Conservation (phyloP, 768 basidiomycete species). For the Rubroboletus pulcherrimus region DNA sequence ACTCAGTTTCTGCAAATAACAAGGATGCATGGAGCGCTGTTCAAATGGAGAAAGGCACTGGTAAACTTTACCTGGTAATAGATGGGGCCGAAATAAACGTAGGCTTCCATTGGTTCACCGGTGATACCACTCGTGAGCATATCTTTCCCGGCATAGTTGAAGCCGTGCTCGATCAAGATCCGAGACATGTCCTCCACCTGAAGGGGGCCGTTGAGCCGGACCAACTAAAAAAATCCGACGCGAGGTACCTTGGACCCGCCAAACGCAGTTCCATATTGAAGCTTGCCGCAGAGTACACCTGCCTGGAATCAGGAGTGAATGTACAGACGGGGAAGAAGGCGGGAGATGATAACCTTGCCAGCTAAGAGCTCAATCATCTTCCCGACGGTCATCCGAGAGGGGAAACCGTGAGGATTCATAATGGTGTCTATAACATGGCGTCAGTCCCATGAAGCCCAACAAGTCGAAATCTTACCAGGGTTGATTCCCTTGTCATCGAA, state of each 20-base stretch:
- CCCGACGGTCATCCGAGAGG: slow-evolving; percentile 98
- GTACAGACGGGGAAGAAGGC: not conserved
- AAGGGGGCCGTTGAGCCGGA: slow-evolving; percentile 7
- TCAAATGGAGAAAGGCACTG: slow-evolving; percentile 2
- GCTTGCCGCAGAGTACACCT: slow-evolving; percentile 82
- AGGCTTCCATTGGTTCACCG: slow-evolving; percentile 92
- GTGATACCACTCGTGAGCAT: slow-evolving; percentile 98
- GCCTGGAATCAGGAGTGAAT: slow-evolving; percentile 47
- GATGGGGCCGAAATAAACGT: slow-evolving; percentile 98
- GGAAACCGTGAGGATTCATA: slow-evolving; percentile 99
- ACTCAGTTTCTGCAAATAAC: slow-evolving; percentile 80
- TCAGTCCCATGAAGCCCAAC: slow-evolving; percentile 11
- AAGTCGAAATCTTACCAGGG: slow-evolving; percentile 57
- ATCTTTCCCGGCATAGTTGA: slow-evolving; percentile 98
- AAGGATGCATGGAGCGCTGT: not conserved
- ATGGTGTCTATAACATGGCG: slow-evolving; percentile 71
- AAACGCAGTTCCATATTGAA: slow-evolving; percentile 95
- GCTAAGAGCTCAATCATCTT: slow-evolving; percentile 99
- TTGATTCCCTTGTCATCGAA: slow-evolving; percentile 97
- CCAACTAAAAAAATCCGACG: not conserved
- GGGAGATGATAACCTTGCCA: slow-evolving; percentile 63
- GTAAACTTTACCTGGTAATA: slow-evolving; percentile 78
- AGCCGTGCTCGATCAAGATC: slow-evolving; percentile 91
- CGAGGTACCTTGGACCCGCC: slow-evolving; percentile 85
- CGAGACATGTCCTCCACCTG: slow-evolving; percentile 98